Conservation (phyloP, 495 filamentous ascomycete species). For the Haplographium delicatum region DNA sequence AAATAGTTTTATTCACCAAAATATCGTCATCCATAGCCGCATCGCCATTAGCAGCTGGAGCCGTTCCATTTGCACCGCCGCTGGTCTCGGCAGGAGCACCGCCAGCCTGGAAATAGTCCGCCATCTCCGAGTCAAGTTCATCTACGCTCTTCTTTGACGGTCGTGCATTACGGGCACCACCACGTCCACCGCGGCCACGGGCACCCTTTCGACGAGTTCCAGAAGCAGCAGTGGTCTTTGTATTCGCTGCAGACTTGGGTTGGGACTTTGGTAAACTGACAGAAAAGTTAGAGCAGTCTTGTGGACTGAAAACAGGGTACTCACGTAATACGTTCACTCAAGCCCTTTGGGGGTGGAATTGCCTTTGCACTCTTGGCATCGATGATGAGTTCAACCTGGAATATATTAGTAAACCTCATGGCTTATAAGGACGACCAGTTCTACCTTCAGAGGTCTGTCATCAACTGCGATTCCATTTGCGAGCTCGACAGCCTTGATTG, state of each 20-base stretch:
- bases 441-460: slow-evolving; percentile 83
- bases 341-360: slow-evolving; percentile 60
- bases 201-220: slow-evolving; percentile 46
- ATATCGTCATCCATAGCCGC: slow-evolving; percentile 45
- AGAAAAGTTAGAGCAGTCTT: slow-evolving; percentile 22
- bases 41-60: slow-evolving; percentile 31
- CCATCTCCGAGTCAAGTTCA: slow-evolving; percentile 94
- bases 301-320: slow-evolving; percentile 21
- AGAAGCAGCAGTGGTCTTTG: slow-evolving; percentile 46
- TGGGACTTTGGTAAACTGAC: slow-evolving; percentile 62
- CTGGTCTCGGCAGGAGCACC: slow-evolving; percentile 30
- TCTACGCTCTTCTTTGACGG: slow-evolving; percentile 90
- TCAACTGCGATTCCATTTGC: slow-evolving; percentile 87
- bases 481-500: slow-evolving; percentile 71
- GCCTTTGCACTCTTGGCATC: slow-evolving; percentile 65
- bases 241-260: slow-evolving; percentile 75
- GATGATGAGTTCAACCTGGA: slow-evolving; percentile 83
- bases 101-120: slow-evolving; percentile 66
- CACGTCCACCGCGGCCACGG: slow-evolving; percentile 41
- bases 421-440: background rate
- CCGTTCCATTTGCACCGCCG: slow-evolving; percentile 22
- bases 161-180: slow-evolving; percentile 48
- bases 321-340: slow-evolving; percentile 84
- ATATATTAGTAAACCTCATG: slow-evolving; percentile 21
- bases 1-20: no score